A percentile compares a stretch with the other conserved stretches of the same genome.
phyloP scores from a whole-genome alignment of 345 rosid species.

The Melaleuca quinquenervia region DNA sequence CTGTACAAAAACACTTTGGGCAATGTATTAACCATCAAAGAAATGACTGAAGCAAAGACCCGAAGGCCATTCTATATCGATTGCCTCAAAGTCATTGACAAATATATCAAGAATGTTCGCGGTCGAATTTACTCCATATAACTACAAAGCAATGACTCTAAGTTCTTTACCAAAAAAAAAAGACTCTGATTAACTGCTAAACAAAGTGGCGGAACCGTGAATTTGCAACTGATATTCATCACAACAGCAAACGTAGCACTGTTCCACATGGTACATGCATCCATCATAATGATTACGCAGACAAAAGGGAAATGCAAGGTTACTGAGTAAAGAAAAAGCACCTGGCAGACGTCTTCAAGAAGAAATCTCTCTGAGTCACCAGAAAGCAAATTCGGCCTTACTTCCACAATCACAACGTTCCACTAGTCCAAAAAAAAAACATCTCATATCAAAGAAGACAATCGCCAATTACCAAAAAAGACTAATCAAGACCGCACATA shows the following conservation, averaged over 20 bases:
- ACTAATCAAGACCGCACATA: neutral
- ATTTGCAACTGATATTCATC: neutral
- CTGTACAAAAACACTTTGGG: slow-evolving; percentile 12
- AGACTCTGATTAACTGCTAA: neutral
- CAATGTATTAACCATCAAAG: neutral
- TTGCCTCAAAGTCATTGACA: neutral
- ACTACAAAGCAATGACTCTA: neutral
- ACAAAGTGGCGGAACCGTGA: neutral
- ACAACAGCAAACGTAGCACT: neutral
- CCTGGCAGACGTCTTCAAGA: slow-evolving; percentile 54
- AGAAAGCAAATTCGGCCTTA: slow-evolving; percentile 72
- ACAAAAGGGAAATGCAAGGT: neutral
- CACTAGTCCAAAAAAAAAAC: slow-evolving; percentile 38
- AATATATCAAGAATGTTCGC: neutral
- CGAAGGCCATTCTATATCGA: neutral
- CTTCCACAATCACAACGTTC: slow-evolving; percentile 60
- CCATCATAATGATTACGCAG: neutral
- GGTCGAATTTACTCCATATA: neutral
- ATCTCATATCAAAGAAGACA: neutral
- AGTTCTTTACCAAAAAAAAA: no score
- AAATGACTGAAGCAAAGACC: neutral
- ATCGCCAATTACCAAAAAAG: neutral
- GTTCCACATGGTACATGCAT: neutral
- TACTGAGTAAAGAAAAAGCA: neutral
- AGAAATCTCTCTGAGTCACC: slow-evolving; percentile 76